Conservation (phyloP, 176 grass and related monocot species). For the Aegilops tauschii region DNA sequence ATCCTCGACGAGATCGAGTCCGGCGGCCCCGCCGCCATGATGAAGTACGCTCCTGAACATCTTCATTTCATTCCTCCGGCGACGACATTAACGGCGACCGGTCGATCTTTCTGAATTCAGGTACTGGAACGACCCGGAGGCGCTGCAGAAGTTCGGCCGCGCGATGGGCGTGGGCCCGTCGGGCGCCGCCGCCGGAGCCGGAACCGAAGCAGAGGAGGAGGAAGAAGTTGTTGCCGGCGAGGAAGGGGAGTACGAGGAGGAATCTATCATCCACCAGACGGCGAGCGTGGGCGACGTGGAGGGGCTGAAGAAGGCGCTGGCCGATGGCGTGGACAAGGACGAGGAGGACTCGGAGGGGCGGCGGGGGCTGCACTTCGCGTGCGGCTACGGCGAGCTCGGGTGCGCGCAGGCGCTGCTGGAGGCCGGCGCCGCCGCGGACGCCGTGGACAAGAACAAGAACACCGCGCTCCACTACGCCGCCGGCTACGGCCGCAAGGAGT, state of each 20-base stretch:
- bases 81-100: not conserved
- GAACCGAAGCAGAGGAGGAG: conserved; percentile 18
- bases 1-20: conserved; percentile 96
- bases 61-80: too few species aligned
- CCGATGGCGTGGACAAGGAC: conserved; percentile 73
- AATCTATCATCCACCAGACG: conserved; percentile 80
- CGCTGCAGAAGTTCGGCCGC: conserved; percentile 89
- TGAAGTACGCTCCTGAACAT: conserved; percentile 48
- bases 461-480: conserved; percentile 91
- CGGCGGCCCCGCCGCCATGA: conserved; percentile 85
- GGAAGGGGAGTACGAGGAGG: conserved; percentile 73
- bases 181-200: conserved; percentile 18
- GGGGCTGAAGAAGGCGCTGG: conserved; percentile 83
- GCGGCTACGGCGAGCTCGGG: conserved; percentile 83
- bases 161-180: conserved; percentile 66
- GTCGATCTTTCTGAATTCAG: conserved; percentile 7
- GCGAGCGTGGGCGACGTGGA: conserved; percentile 86
- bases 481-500: conserved; percentile 79
- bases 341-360: conserved; percentile 94
- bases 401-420: conserved; percentile 78
- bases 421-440: conserved; percentile 58
- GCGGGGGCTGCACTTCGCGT: conserved; percentile 84
- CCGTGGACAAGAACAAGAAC: conserved; percentile 90
- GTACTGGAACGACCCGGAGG: conserved; percentile 93
- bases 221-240: conserved; percentile 52